Percentiles rank a stretch among this genome's conserved stretches.
phyloP scores from a whole-genome alignment of 116 monocot species.

The Iris pallida region DNA sequence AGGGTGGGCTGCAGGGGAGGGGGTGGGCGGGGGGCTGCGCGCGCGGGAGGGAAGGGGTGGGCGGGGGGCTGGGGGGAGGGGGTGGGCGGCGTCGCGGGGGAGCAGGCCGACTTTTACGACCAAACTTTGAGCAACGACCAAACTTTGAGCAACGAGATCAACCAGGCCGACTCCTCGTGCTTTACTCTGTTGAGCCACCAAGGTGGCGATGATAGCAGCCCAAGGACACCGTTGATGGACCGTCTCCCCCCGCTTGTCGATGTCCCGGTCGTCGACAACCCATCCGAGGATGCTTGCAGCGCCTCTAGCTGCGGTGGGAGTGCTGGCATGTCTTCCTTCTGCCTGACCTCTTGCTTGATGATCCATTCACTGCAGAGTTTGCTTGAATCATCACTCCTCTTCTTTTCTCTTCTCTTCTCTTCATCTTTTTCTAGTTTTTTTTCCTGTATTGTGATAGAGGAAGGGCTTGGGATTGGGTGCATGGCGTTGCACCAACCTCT shows the following conservation, averaged over 20 bases:
- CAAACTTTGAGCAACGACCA: constrained; percentile 24
- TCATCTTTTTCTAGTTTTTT: neutral
- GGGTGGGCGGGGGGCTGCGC: no score
- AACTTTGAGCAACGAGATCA: constrained; percentile 23
- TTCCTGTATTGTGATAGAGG: neutral
- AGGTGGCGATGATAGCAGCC: constrained; percentile 10
- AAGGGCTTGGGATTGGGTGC: constrained; percentile 4
- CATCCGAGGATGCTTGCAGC: no score
- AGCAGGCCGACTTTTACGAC: no score
- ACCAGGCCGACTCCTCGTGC: constrained; percentile 9
- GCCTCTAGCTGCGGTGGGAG: no score
- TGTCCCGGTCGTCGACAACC: constrained; percentile 28
- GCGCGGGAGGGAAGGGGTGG: no score
- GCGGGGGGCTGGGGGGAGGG: no score
- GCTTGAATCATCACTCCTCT: constrained; percentile 14
- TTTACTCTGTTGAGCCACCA: constrained; percentile 14
- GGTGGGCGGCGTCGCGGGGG: no score
- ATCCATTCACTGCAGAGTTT: no score
- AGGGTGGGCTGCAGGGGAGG: no score
- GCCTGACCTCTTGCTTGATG: no score
- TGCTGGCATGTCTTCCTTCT: no score
- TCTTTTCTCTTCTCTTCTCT: constrained; percentile 7
- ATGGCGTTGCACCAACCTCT: constrained; percentile 4
- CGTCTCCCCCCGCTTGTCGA: constrained; percentile 46
- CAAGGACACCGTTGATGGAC: constrained; percentile 12